Conservation (phyloP, 106 monocot genomes). For the Amphibolis antarctica region DNA sequence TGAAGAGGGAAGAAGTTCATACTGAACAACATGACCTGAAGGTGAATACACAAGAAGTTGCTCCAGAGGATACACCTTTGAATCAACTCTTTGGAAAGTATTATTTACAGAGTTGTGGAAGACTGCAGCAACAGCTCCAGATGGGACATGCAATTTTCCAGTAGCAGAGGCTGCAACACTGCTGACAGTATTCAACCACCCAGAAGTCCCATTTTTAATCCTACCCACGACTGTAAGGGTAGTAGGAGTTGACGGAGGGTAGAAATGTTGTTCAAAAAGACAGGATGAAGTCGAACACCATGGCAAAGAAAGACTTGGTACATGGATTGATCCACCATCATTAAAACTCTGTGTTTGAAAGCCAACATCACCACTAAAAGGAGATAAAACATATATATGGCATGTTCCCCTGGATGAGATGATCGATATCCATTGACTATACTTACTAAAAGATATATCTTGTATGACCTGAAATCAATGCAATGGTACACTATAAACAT, state of each 20-base stretch:
- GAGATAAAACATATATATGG: constrained; percentile 74
- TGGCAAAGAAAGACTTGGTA: constrained; percentile 54
- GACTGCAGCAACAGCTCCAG: constrained; percentile 80
- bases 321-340: constrained; percentile 37
- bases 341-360: constrained; percentile 50
- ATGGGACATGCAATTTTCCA: constrained; percentile 58
- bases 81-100: constrained; percentile 7
- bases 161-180: constrained; percentile 81
- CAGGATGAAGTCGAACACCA: constrained; percentile 75
- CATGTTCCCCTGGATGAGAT: constrained; percentile 86
- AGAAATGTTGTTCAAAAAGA: constrained; percentile 43
- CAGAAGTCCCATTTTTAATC: constrained; percentile 72
- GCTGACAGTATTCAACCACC: constrained; percentile 89
- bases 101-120: constrained; percentile 56
- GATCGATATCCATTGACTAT: constrained; percentile 87
- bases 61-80: constrained; percentile 51
- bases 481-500: background rate
- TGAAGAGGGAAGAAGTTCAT: constrained; percentile 55
- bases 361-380: constrained; percentile 83
- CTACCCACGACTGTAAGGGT: constrained; percentile 82
- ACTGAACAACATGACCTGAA: constrained; percentile 88
- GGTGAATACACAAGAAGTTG: constrained; percentile 84
- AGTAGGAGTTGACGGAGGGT: constrained; percentile 45
- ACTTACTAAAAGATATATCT: constrained; percentile 82
- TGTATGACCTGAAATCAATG: constrained; percentile 58